Evolutionary conservation across 176 grass and related monocot species (phyloP).

Genomic region (Ampelocalamus luodianensis): DNA sequence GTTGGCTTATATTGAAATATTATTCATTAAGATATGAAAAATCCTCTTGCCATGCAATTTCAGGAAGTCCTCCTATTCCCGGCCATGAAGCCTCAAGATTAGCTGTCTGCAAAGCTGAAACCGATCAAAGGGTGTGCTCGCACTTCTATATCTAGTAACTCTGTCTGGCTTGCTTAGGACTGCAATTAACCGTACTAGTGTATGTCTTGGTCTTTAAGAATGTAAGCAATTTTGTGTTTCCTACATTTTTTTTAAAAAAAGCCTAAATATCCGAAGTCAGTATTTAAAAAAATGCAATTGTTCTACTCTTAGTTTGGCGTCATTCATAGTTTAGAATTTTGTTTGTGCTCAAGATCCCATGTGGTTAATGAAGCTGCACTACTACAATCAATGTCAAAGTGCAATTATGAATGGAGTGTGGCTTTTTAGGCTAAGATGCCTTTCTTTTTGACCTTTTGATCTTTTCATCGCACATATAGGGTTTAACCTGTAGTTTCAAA

Average conservation of each 20-base stretch:
- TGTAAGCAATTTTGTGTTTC: not conserved
- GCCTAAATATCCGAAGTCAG: not conserved
- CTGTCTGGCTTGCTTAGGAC: not conserved
- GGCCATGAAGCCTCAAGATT: constrained; percentile 95
- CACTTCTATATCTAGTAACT: not conserved
- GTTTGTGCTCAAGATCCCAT: not conserved
- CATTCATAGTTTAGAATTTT: constrained; percentile 5
- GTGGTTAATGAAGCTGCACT: not conserved
- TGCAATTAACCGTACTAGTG: not conserved
- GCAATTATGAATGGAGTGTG: not conserved
- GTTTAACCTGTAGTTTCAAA: not conserved
- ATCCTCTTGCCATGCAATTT: constrained; percentile 16
- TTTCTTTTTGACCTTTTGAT: not conserved
- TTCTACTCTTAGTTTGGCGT: too few species aligned
- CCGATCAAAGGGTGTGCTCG: not conserved
- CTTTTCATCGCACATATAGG: not conserved
- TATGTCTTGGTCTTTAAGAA: not conserved
- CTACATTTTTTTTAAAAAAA: not conserved
- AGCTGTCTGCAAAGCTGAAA: constrained; percentile 48
- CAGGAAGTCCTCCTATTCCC: constrained; percentile 96
- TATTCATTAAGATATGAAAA: not conserved
- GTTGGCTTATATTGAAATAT: constrained; percentile 11
- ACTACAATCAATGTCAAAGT: not conserved
- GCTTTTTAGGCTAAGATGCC: not conserved
- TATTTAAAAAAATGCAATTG: not conserved